phyloP scores from a whole-genome alignment of 1,139 yeast species.

The Suhomyces bokatorum region DNA sequence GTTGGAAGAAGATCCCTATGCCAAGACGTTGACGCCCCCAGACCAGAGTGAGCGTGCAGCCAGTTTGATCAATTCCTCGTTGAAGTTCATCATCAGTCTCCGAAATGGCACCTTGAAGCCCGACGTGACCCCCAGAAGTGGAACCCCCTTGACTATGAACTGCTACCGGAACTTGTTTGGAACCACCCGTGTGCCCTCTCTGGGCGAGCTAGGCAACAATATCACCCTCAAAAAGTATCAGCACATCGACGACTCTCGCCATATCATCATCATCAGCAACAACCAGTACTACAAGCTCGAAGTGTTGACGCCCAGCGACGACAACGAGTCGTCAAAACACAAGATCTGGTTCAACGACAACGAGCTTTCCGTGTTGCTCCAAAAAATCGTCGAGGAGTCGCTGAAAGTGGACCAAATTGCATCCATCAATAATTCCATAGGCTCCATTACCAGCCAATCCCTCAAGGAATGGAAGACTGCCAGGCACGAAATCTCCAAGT shows the following conservation, averaged over 20 bases:
- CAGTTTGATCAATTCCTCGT: constrained; percentile 60
- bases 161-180: constrained; percentile 69
- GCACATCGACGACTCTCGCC: constrained; percentile 37
- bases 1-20: constrained; percentile 69
- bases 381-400: constrained; percentile 50
- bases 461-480: constrained; percentile 64
- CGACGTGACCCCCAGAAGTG: constrained; percentile 54
- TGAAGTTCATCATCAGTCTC: constrained; percentile 63
- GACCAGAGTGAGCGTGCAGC: constrained; percentile 69
- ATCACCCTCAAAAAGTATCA: constrained; percentile 32
- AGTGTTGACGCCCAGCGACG: constrained; percentile 47
- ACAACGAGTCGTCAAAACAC: constrained; percentile 29
- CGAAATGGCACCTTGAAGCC: constrained; percentile 54
- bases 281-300: constrained; percentile 64
- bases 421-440: constrained; percentile 56
- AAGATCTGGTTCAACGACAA: constrained; percentile 52
- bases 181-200: constrained; percentile 58
- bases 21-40: constrained; percentile 56
- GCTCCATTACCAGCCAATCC: constrained; percentile 69
- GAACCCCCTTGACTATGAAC: constrained; percentile 60
- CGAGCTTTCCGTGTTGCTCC: constrained; percentile 54
- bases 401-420: constrained; percentile 38
- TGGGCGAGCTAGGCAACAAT: constrained; percentile 18
- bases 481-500: constrained; percentile 48
- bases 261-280: constrained; percentile 57